Conservation (phyloP, 305 asterid genomes). For the Withania somnifera region DNA sequence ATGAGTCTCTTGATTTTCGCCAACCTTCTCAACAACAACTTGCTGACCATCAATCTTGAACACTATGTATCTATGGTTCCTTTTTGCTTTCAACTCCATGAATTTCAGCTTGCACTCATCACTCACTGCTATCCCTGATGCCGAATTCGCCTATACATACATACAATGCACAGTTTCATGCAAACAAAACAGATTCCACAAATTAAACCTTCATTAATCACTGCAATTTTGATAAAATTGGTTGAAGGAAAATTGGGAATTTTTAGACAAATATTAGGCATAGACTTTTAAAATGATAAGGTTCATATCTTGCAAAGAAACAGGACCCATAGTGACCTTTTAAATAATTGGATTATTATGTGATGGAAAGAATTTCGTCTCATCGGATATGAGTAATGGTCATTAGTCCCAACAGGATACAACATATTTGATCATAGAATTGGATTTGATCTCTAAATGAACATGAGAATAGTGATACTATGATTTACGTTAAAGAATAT, state of each 20-base stretch:
- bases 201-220: background rate
- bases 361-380: background rate
- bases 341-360: background rate
- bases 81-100: slow-evolving; percentile 14
- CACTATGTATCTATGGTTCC: slow-evolving; percentile 12
- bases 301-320: background rate
- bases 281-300: background rate
- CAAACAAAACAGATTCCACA: background rate
- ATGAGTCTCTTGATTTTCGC: background rate
- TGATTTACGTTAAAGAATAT: background rate
- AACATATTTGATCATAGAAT: background rate
- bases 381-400: background rate
- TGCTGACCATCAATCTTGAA: slow-evolving; percentile 12
- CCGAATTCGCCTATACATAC: slow-evolving; percentile 4
- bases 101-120: slow-evolving; percentile 15
- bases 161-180: background rate
- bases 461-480: background rate
- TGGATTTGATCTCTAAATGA: background rate
- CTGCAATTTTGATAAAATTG: no score
- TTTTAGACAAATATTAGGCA: background rate
- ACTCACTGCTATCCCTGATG: slow-evolving; percentile 15
- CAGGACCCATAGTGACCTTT: background rate
- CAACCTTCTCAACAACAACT: slow-evolving; percentile 15
- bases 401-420: background rate
- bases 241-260: no score